Evolutionary conservation across 2,329 filamentous ascomycete species (phyloP).

Genomic region (Chalara sp.): DNA sequence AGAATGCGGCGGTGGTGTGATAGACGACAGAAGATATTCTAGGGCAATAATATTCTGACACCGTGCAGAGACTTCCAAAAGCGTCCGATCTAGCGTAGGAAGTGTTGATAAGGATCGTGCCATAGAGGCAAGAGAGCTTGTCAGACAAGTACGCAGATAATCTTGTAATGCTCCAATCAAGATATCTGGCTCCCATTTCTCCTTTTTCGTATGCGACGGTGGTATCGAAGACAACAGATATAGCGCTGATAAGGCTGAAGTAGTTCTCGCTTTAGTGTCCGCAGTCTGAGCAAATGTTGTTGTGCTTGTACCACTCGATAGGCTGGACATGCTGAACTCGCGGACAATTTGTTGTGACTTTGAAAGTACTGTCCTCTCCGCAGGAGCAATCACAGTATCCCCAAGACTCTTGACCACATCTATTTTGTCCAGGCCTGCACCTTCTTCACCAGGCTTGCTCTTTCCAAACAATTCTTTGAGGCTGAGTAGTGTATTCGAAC

Average conservation of each 20-base stretch:
- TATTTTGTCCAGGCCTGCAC: constrained; percentile 67
- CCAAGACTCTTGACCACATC: constrained; percentile 66
- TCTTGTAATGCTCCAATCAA: constrained; percentile 72
- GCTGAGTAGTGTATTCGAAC: constrained; percentile 70
- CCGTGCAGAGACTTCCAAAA: constrained; percentile 73
- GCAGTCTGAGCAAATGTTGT: constrained; percentile 60
- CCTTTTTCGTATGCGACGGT: constrained; percentile 38
- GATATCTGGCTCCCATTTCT: constrained; percentile 50
- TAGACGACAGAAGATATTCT: constrained; percentile 66
- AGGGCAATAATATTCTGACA: constrained; percentile 91
- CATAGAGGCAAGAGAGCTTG: constrained; percentile 69
- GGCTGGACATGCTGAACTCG: constrained; percentile 70
- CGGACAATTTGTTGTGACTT: constrained; percentile 72
- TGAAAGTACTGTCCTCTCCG: constrained; percentile 67
- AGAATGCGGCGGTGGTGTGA: constrained; percentile 63
- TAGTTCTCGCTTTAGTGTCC: constrained; percentile 66
- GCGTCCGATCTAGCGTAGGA: constrained; percentile 72
- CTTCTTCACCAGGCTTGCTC: constrained; percentile 65
- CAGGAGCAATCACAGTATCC: constrained; percentile 60
- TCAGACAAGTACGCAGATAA: constrained; percentile 75
- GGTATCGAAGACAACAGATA: constrained; percentile 72
- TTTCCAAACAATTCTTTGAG: constrained; percentile 66
- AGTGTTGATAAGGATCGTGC: constrained; percentile 71
- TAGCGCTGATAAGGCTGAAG: constrained; percentile 68
- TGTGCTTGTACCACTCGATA: constrained; percentile 37